Evolutionary conservation across 495 filamentous ascomycete species (phyloP).

Genomic region (Tuber calosporum): DNA sequence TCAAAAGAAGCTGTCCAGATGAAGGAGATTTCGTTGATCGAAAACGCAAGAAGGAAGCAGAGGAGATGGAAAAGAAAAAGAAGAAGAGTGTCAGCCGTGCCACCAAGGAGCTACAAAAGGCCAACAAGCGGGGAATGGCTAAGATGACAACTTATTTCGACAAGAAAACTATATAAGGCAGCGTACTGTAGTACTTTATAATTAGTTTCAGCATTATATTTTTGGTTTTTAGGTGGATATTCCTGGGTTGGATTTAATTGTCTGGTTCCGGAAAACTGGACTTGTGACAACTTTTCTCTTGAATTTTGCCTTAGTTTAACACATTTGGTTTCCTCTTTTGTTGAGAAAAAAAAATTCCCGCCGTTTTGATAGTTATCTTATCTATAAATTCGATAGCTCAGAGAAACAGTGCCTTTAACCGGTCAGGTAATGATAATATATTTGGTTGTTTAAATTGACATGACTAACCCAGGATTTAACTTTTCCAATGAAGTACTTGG

Average conservation of each 20-base stretch:
- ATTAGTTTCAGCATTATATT: neutral
- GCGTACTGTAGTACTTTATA: neutral
- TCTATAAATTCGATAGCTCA: too few relatives aligned
- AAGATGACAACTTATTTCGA: conserved; percentile 93
- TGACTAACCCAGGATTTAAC: too few relatives aligned
- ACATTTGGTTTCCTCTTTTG: too few relatives aligned
- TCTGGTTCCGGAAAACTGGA: too few relatives aligned
- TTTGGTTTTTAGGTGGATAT: neutral
- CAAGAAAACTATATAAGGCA: conserved; percentile 50
- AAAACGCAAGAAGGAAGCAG: conserved; percentile 68
- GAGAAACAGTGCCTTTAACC: too few relatives aligned
- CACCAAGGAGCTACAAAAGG: conserved; percentile 75
- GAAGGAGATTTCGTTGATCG: conserved; percentile 64
- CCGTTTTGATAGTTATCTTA: too few relatives aligned
- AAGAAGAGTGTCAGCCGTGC: conserved; percentile 65
- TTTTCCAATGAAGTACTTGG: too few relatives aligned
- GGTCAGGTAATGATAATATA: too few relatives aligned
- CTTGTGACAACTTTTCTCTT: too few relatives aligned
- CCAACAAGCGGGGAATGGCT: conserved; percentile 84
- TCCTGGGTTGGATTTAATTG: neutral
- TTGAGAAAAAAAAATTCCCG: too few relatives aligned
- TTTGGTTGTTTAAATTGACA: too few relatives aligned
- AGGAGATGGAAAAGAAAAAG: conserved; percentile 56
- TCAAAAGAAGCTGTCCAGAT: conserved; percentile 63
- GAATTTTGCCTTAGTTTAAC: too few relatives aligned